Base-by-base conservation (phyloP, 768 basidiomycete species). In the Lyophyllum semitale region DNA sequence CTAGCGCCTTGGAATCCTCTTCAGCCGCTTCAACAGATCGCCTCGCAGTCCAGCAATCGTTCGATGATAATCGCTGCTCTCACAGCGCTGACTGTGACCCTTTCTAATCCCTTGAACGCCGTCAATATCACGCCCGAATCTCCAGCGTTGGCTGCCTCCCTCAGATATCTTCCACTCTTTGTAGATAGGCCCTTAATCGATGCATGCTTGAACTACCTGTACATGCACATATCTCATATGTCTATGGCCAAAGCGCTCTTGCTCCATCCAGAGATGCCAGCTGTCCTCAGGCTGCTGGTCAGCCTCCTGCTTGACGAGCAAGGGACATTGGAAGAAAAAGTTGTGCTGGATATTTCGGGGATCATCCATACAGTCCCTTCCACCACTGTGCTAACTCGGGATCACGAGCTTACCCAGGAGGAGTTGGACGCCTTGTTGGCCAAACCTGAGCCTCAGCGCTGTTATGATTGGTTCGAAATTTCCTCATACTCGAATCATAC, bases 201-300 rank as follows among this genome's bases (percentile, higher is more conserved):
- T 48, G 84, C 86, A 6, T 85, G 82, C 49, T 65, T 93, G 42
- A 90, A 88, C 68, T 91, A 85, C 64, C 66, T 94, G 13, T 91
- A 91, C 65, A 74, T 81, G 7, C 89, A 93, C 67, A 74, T 93
- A 20, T 88, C 90, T 4, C 79, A 89, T 65, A 81, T 85, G 8
- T 72, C 85, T 7, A 86, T 90, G 82, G 85, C 88, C 18, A 88
- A 89, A 62, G 84, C 86, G 6, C 93, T 94, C 65, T 71, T 94
- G 41, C 77, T 87, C 17, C 85, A 87, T 64, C 76, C 82, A 1
- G 79, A 84, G 47, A 87, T 93, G 84, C 81, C 86, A 3, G 81
- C 80, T 37, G 84, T 88, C 8, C 72, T 93, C 44, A 84, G 81
- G 58, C 67, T 94, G 1, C 79, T 91, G 15, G 84, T 85, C 7